A percentile compares a stretch with the other conserved stretches of the same genome.
Evolutionary conservation across 2,329 filamentous ascomycete species (phyloP).

Genomic region (Epicoccum nigrum): DNA sequence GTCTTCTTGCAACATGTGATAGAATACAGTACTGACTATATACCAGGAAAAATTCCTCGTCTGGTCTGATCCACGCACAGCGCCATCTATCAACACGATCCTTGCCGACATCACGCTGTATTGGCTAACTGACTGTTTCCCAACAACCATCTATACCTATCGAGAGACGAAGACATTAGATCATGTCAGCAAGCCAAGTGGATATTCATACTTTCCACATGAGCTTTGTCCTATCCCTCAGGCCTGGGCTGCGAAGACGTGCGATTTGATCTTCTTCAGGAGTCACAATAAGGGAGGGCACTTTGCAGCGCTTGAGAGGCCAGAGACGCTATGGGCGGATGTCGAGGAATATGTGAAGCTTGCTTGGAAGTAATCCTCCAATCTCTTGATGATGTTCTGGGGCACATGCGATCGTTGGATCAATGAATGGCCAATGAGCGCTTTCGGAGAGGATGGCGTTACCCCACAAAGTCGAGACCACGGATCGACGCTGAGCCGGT

Average conservation of each 20-base stretch:
- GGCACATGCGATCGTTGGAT: too few relatives aligned
- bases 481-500: neutral
- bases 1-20: neutral
- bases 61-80: conserved; percentile 55
- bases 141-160: conserved; percentile 59
- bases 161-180: conserved; percentile 39
- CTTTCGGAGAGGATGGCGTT: neutral
- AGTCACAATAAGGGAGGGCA: conserved; percentile 50
- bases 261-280: conserved; percentile 46
- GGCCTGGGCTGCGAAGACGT: conserved; percentile 49
- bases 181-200: conserved; percentile 50
- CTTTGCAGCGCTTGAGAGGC: conserved; percentile 58
- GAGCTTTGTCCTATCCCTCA: conserved; percentile 50
- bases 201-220: conserved; percentile 53
- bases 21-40: neutral
- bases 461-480: conserved; percentile 4
- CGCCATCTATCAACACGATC: conserved; percentile 51
- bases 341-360: conserved; percentile 52
- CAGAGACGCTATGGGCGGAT: conserved; percentile 51
- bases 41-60: conserved; percentile 59
- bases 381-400: too few relatives aligned
- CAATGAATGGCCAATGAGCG: neutral
- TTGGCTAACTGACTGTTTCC: conserved; percentile 61
- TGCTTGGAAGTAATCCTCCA: conserved; percentile 34
- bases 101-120: conserved; percentile 60